phyloP scores from a whole-genome alignment of 129 eudicot species.

The Chrysanthemum makinoi region DNA sequence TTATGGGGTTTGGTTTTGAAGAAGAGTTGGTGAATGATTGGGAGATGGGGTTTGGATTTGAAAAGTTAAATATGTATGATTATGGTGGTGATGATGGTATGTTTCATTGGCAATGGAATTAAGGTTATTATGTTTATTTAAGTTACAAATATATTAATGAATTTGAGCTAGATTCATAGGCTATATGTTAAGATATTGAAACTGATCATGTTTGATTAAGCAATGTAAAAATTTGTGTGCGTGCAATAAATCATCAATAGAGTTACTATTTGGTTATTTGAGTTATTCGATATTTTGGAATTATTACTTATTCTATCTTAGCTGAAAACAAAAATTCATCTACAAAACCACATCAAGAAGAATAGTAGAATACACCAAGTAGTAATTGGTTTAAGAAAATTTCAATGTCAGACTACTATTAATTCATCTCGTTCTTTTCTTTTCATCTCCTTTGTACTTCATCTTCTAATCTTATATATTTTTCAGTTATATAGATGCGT shows the following conservation, averaged over 20 bases:
- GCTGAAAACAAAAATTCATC: too few relatives aligned
- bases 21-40: constrained; percentile 13
- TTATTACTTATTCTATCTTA: too few relatives aligned
- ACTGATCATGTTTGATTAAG: neutral
- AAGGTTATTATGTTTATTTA: neutral
- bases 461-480: too few relatives aligned
- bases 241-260: neutral
- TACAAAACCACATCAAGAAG: too few relatives aligned
- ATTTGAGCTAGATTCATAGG: neutral
- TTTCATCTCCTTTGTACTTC: too few relatives aligned
- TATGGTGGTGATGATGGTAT: constrained; percentile 12
- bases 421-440: too few relatives aligned
- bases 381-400: too few relatives aligned
- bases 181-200: neutral
- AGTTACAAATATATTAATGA: neutral
- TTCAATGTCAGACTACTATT: too few relatives aligned
- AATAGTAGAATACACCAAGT: too few relatives aligned
- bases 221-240: neutral
- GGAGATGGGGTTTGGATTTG: constrained; percentile 18
- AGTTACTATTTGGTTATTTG: neutral
- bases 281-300: neutral
- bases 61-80: constrained; percentile 5
- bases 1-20: constrained; percentile 3
- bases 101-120: constrained; percentile 14
- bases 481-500: too few relatives aligned